phyloP scores from a whole-genome alignment of 495 filamentous ascomycete species.

The Hypoxylon fuscum region DNA sequence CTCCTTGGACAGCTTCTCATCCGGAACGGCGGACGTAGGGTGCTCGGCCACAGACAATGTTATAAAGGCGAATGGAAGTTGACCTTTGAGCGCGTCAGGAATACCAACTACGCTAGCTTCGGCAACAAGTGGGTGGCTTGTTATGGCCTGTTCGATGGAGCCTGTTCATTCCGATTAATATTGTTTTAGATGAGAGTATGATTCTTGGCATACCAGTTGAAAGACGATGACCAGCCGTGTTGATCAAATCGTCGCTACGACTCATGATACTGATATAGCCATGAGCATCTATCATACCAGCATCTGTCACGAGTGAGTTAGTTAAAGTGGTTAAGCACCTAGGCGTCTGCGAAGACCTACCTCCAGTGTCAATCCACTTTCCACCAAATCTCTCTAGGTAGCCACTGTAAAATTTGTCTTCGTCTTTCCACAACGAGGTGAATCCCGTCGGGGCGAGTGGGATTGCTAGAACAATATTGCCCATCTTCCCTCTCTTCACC shows the following conservation, averaged over 20 bases:
- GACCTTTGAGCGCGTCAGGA: slow-evolving; percentile 86
- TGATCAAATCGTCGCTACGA: slow-evolving; percentile 90
- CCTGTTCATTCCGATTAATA: slow-evolving; percentile 52
- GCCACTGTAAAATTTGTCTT: slow-evolving; percentile 80
- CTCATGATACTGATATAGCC: slow-evolving; percentile 90
- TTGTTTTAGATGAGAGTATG: not conserved
- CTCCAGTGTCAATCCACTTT: slow-evolving; percentile 84
- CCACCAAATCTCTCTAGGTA: slow-evolving; percentile 84
- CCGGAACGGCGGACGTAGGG: slow-evolving; percentile 55
- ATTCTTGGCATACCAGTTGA: slow-evolving; percentile 72
- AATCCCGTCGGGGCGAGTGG: slow-evolving; percentile 89
- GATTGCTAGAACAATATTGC: slow-evolving; percentile 86
- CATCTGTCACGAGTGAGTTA: slow-evolving; percentile 62
- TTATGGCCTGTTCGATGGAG: slow-evolving; percentile 88
- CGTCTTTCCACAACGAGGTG: slow-evolving; percentile 83
- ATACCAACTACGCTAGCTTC: slow-evolving; percentile 88
- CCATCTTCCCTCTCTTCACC: slow-evolving; percentile 75
- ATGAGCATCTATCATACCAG: slow-evolving; percentile 82
- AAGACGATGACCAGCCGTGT: slow-evolving; percentile 92
- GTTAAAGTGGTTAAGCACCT: slow-evolving; percentile 16
- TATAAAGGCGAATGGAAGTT: slow-evolving; percentile 90
- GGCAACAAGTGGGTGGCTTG: slow-evolving; percentile 76
- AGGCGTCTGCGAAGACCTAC: slow-evolving; percentile 20
- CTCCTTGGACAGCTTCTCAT: slow-evolving; percentile 57
- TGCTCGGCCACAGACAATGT: slow-evolving; percentile 61